phyloP scores from a whole-genome alignment of 257 asterid species.

The Dorcoceras hygrometricum region DNA sequence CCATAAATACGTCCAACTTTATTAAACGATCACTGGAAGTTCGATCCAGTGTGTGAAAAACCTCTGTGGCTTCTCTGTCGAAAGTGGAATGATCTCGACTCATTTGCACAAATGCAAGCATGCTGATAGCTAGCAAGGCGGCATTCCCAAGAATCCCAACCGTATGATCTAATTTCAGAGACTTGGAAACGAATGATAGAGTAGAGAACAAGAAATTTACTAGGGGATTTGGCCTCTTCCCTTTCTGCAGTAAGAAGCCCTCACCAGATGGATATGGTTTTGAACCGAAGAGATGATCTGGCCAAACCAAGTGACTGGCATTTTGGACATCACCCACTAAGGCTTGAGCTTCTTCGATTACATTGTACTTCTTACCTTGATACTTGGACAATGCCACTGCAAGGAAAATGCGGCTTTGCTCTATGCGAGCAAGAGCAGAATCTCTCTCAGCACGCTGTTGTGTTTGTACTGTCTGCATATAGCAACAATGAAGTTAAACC shows the following conservation, averaged over 20 bases:
- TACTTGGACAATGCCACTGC: conserved; percentile 94
- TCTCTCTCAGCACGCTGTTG: conserved; percentile 91
- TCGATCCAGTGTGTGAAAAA: conserved; percentile 31
- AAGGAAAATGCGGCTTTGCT: conserved; percentile 82
- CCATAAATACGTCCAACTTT: conserved; percentile 69
- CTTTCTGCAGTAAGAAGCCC: conserved; percentile 29
- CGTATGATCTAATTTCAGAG: conserved; percentile 63
- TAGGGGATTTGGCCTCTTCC: conserved; percentile 44
- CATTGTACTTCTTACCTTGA: conserved; percentile 83
- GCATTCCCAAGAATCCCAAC: conserved; percentile 88
- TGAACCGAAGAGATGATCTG: conserved; percentile 52
- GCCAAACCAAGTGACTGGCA: conserved; percentile 54
- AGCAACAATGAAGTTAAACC: not conserved
- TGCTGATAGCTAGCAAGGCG: conserved; percentile 83
- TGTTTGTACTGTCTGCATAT: conserved; percentile 68
- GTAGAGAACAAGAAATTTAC: conserved; percentile 48
- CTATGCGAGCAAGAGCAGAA: conserved; percentile 86
- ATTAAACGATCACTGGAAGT: conserved; percentile 30
- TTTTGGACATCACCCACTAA: conserved; percentile 78
- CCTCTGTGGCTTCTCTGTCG: conserved; percentile 39
- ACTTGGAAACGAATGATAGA: conserved; percentile 49
- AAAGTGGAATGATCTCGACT: conserved; percentile 44
- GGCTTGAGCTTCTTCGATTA: conserved; percentile 90
- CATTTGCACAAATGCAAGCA: conserved; percentile 73
- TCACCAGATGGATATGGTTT: conserved; percentile 35